phyloP scores from a whole-genome alignment of 768 basidiomycete species.

The Obba rivulosa region DNA sequence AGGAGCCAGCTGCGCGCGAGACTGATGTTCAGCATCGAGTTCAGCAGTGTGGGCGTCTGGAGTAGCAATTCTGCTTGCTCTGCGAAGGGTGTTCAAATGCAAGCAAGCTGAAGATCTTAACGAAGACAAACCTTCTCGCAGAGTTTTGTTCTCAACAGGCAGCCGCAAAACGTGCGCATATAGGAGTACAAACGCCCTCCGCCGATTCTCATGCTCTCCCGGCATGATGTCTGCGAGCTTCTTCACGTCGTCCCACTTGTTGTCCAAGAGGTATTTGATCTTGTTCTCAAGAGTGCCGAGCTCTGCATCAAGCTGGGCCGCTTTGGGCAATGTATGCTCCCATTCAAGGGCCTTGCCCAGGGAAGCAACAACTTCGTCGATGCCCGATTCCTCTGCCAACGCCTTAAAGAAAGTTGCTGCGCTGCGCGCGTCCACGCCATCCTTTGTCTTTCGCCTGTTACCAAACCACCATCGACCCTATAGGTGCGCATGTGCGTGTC shows the following conservation, averaged over 20 bases:
- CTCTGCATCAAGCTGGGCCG: constrained; percentile 18
- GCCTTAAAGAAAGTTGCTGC: constrained; percentile 87
- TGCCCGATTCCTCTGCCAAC: constrained; percentile 71
- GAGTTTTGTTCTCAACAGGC: constrained; percentile 41
- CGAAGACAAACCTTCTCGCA: constrained; percentile 58
- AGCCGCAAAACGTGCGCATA: constrained; percentile 82
- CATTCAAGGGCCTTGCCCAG: constrained; percentile 62
- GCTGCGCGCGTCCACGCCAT: constrained; percentile 75
- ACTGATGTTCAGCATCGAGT: constrained; percentile 75
- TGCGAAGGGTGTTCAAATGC: constrained; percentile 22
- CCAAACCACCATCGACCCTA: constrained; percentile 98
- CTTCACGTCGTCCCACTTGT: constrained; percentile 50
- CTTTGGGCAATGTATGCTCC: constrained; percentile 38
- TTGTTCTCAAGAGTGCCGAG: constrained; percentile 46
- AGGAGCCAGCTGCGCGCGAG: constrained; percentile 86
- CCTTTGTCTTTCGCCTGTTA: constrained; percentile 83
- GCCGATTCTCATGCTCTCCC: constrained; percentile 32
- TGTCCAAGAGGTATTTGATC: constrained; percentile 42
- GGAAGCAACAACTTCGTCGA: constrained; percentile 66
- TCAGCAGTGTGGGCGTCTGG: constrained; percentile 66
- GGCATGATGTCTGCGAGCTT: constrained; percentile 30
- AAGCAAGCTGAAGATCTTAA: not conserved
- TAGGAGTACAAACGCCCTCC: constrained; percentile 64
- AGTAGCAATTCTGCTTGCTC: constrained; percentile 72
- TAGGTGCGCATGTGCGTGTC: not conserved